These are phyloP conservation scores for Chrysoporthe deuterocubensis DNA, from an alignment of 2,329 filamentous ascomycete species.

Conservation along the genomic window DNA sequence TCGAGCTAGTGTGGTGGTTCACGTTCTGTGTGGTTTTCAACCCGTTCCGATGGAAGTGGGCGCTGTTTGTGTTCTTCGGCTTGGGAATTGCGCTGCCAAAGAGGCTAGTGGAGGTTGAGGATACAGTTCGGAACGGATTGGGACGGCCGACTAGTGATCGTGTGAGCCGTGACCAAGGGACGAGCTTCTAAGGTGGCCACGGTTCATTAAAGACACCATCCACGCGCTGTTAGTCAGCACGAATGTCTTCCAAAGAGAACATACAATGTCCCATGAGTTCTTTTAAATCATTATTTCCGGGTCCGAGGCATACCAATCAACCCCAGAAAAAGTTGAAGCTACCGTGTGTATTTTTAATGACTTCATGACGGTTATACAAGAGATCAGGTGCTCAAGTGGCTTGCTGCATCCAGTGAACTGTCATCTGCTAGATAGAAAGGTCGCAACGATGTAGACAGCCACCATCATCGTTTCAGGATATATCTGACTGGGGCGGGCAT, in stretches of 20 bases:
- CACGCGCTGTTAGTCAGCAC: not conserved
- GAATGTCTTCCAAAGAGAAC: not conserved
- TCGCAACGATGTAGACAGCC: no score
- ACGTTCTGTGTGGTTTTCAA: constrained; percentile 78
- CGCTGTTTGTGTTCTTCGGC: constrained; percentile 79
- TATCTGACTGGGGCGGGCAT: no score
- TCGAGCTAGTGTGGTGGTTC: constrained; percentile 86
- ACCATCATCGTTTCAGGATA: no score
- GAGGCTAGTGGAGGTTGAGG: constrained; percentile 69
- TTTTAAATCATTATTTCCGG: not conserved
- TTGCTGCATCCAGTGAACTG: no score
- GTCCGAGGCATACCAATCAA: no score
- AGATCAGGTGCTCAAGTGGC: no score
- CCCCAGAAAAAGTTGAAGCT: no score
- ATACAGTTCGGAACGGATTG: constrained; percentile 59
- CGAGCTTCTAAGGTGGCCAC: constrained; percentile 15
- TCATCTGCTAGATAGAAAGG: no score
- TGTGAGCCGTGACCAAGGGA: constrained; percentile 22
- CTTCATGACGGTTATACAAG: no score
- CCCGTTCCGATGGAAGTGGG: constrained; percentile 92
- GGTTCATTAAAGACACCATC: not conserved
- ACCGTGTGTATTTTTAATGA: no score
- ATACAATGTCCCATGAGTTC: not conserved
- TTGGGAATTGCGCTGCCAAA: constrained; percentile 69
- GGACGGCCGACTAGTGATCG: constrained; percentile 35